Conservation (phyloP, 257 asterid genomes). For the Verbena officinalis region DNA sequence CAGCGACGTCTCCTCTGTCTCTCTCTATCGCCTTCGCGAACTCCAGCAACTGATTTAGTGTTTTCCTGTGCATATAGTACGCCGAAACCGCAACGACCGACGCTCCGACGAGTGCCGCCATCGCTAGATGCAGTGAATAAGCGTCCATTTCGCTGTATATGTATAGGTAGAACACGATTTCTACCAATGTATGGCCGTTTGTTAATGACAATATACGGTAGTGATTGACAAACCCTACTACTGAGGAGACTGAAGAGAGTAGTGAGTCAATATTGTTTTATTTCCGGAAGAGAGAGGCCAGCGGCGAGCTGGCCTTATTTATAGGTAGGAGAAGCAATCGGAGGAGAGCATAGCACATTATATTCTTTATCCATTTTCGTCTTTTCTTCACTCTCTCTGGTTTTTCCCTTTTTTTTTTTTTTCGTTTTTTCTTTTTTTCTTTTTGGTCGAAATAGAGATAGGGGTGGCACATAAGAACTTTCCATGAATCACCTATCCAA, state of each 20-base stretch:
- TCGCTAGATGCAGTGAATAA: conserved; percentile 56
- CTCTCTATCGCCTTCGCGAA: conserved; percentile 59
- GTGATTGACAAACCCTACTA: conserved; percentile 24
- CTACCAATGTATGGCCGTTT: background rate
- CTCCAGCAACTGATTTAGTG: conserved; percentile 61
- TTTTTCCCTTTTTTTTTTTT: background rate
- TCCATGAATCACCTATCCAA: too few species aligned
- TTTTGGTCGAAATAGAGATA: too few species aligned
- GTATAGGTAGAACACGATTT: background rate
- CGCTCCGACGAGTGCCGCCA: conserved; percentile 77
- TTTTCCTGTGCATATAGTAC: conserved; percentile 66
- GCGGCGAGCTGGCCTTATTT: conserved; percentile 11
- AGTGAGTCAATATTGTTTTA: background rate
- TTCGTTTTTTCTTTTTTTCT: background rate
- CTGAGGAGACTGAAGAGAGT: background rate
- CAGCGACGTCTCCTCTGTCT: conserved; percentile 36
- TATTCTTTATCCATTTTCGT: background rate
- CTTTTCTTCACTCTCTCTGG: background rate
- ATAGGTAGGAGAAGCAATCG: conserved; percentile 9
- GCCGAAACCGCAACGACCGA: conserved; percentile 71
- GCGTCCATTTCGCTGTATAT: conserved; percentile 43
- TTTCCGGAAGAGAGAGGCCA: background rate
- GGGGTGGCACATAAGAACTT: too few species aligned
- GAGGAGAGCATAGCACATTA: background rate
- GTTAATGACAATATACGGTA: background rate